Percentiles rank a stretch among this genome's conserved stretches.
Conservation (phyloP, 2,329 filamentous ascomycete genomes). For the Neocatenulostroma microsporum region DNA sequence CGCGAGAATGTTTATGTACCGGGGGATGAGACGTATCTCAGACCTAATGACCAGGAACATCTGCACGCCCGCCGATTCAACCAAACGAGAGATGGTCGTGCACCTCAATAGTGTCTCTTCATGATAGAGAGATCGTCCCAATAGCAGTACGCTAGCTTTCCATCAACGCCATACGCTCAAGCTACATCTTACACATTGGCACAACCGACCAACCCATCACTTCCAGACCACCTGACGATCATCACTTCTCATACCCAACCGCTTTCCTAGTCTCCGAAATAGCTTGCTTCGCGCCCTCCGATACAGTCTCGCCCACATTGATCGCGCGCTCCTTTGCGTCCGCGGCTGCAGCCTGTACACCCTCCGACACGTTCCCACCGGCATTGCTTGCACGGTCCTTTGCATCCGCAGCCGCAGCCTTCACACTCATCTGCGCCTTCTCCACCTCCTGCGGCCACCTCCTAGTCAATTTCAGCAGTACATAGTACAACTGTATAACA, state of each 20-base stretch:
- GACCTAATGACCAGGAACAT: too few species aligned
- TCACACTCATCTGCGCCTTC: slow-evolving; percentile 16
- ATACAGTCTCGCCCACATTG: slow-evolving; percentile 11
- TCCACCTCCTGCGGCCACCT: slow-evolving; percentile 36
- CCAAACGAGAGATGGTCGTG: too few species aligned
- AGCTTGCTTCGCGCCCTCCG: slow-evolving; percentile 10
- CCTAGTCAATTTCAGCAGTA: slow-evolving; percentile 46
- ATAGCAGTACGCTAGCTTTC: too few species aligned
- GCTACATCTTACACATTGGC: too few species aligned
- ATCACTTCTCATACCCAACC: neutral
- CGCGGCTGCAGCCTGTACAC: slow-evolving; percentile 15
- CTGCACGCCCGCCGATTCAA: too few species aligned
- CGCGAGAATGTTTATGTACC: too few species aligned
- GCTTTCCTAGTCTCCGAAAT: slow-evolving; percentile 16
- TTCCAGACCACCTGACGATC: too few species aligned
- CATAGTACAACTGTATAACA: slow-evolving; percentile 65
- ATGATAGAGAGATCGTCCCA: too few species aligned
- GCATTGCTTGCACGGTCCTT: slow-evolving; percentile 26
- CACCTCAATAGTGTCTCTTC: too few species aligned
- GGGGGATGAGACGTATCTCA: too few species aligned
- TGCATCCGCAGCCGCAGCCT: slow-evolving; percentile 17
- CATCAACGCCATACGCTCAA: too few species aligned
- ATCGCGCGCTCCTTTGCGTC: slow-evolving; percentile 9
- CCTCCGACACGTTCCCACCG: slow-evolving; percentile 13
- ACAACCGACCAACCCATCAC: too few species aligned